Conservation (phyloP, 2,329 filamentous ascomycete species). For the Fusarium udum region DNA sequence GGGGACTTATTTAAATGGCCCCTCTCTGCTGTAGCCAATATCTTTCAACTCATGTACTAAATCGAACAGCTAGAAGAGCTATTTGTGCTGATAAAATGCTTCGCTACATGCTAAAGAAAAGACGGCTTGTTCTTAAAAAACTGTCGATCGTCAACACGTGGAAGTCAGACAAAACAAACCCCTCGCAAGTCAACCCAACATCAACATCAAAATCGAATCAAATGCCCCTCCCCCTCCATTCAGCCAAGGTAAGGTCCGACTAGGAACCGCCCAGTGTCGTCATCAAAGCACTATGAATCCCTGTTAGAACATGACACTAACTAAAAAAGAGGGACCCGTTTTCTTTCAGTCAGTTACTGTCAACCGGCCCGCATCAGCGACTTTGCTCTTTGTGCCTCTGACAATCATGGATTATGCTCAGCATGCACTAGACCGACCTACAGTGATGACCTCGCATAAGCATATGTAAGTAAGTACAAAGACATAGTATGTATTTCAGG, state of each 20-base stretch:
- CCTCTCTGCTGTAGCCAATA: neutral
- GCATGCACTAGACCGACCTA: neutral
- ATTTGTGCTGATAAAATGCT: neutral
- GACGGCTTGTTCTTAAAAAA: neutral
- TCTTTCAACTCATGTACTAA: neutral
- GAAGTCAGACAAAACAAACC: constrained; percentile 30
- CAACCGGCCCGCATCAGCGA: constrained; percentile 35
- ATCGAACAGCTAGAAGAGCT: neutral
- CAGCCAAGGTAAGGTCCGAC: constrained; percentile 23
- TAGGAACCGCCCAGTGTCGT: constrained; percentile 37
- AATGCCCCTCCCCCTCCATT: constrained; percentile 39
- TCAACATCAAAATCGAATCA: constrained; percentile 4
- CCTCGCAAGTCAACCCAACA: constrained; percentile 18
- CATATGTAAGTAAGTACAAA: neutral
- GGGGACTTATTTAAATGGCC: neutral
- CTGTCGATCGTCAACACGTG: constrained; percentile 15
- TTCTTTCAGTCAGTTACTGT: constrained; percentile 16
- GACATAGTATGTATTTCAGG: neutral
- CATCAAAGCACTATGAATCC: constrained; percentile 29
- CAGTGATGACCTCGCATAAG: constrained; percentile 6
- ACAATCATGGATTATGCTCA: neutral
- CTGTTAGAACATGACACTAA: constrained; percentile 17
- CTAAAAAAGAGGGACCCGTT: constrained; percentile 21
- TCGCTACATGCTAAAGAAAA: neutral
- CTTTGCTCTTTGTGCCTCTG: constrained; percentile 23